Conservation (phyloP, 768 basidiomycete genomes). For the Cantharellus anzutake region DNA sequence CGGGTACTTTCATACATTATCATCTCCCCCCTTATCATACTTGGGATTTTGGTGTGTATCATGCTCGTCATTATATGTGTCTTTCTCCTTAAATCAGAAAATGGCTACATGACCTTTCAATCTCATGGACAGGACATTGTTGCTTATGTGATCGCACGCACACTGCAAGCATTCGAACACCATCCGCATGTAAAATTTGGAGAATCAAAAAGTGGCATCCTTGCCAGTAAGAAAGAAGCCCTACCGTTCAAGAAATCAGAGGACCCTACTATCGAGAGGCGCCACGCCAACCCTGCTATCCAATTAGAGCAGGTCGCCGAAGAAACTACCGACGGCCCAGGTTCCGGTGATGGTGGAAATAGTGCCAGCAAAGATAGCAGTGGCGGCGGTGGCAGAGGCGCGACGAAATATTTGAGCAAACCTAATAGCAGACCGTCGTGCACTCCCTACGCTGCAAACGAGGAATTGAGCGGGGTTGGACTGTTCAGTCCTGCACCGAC, state of each 20-base stretch:
- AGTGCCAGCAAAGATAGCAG: neutral
- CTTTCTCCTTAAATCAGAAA: no score
- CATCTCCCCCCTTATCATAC: constrained; percentile 30
- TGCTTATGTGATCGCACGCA: constrained; percentile 68
- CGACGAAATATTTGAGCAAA: neutral
- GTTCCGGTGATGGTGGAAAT: neutral
- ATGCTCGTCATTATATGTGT: neutral
- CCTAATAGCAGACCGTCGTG: neutral
- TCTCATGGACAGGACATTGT: constrained; percentile 39
- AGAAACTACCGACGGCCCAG: neutral
- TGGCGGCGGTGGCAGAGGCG: neutral
- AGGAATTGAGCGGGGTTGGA: neutral
- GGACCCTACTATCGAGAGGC: constrained; percentile 1
- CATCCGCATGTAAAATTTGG: neutral
- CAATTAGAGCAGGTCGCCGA: neutral
- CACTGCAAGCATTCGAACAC: constrained; percentile 24
- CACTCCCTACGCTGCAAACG: neutral
- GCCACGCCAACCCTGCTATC: neutral
- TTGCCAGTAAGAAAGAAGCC: neutral
- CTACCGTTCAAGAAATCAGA: neutral
- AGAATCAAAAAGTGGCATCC: neutral
- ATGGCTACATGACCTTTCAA: neutral
- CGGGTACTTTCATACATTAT: constrained; percentile 41
- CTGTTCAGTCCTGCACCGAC: neutral
- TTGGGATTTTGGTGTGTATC: constrained; percentile 45